Evolutionary conservation across 345 rosid genomes (phyloP), one percentile per base, ranked within the genome.

Genomic region (Boechera divaricarpa): DNA sequence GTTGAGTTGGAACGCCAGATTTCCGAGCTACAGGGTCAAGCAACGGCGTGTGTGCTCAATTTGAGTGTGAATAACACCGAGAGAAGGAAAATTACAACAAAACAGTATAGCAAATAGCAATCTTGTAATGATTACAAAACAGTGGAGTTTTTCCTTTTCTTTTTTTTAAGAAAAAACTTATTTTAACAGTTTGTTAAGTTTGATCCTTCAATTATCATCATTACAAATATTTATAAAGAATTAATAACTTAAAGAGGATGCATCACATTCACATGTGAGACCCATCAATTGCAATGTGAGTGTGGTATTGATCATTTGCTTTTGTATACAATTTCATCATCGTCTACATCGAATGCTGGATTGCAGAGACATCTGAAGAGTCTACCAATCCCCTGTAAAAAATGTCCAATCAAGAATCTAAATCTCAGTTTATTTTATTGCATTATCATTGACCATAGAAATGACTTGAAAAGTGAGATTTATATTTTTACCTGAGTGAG

Each of bases 331-430:
- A 89, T 89, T 76, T 94, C 97, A 45, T 94, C 97, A 72, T 94
- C 98, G 11, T 94, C 98, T 35, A 92, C 98, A 62, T 94, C 93
- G 52, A 89, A 91, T 64, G 98, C 97, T 26, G 97, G 98, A 80
- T 87, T 94, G 74, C 97, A 94, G 24, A 92, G 90, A 87, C 98
- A 94, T 84, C 97, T 94, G 86, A 91, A 94, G 16, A 94, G 89
- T 85, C 95, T 88, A 24, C 97, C 98, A 60, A 94, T 89, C 5
- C 98, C 97, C 96, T 94, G 91, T 73, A 39, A 38, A 38, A 72
- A 52, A 9, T 24, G 9, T 70, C 0, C 10, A 36, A 21, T 42
- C 48, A 70, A 36, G 51, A 41, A 36, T 59, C 51, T 9, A 28
- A 63, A 29, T 53, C 51, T 13, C 29, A 63, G 48, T 58, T 35